Conservation (phyloP, 345 rosid genomes). For the Theobroma cacao region DNA sequence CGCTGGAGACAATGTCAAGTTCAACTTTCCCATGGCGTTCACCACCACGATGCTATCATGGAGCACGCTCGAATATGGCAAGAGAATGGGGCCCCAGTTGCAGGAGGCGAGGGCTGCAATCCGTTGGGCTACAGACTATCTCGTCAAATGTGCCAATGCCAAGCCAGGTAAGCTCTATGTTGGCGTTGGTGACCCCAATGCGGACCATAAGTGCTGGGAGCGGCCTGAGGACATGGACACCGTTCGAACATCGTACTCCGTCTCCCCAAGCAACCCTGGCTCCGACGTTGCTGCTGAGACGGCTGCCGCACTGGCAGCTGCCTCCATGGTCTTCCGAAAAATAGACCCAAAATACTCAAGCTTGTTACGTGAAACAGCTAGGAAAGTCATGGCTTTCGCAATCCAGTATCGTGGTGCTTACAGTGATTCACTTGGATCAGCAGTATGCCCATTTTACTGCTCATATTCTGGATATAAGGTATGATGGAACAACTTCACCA, state of each 20-base stretch:
- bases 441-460: conserved; percentile 86
- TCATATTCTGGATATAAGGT: conserved; percentile 90
- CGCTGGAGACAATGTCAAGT: conserved; percentile 91
- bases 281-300: conserved; percentile 91
- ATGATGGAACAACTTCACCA: too few relatives aligned
- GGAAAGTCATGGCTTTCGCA: conserved; percentile 70
- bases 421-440: conserved; percentile 77
- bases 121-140: conserved; percentile 85
- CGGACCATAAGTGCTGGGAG: conserved; percentile 93
- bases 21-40: conserved; percentile 94
- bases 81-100: conserved; percentile 62
- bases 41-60: conserved; percentile 91
- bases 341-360: conserved; percentile 51
- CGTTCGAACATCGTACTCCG: conserved; percentile 56
- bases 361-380: conserved; percentile 56
- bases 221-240: conserved; percentile 98
- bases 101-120: conserved; percentile 55
- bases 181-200: conserved; percentile 89
- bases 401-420: conserved; percentile 74
- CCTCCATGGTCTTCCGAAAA: conserved; percentile 80
- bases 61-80: conserved; percentile 81
- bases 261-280: conserved; percentile 78
- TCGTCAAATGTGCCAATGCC: conserved; percentile 75
- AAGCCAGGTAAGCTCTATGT: conserved; percentile 82
- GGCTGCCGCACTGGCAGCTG: conserved; percentile 85